Conservation (phyloP, 306 rosid genomes). For the Elaeagnus macrophylla region DNA sequence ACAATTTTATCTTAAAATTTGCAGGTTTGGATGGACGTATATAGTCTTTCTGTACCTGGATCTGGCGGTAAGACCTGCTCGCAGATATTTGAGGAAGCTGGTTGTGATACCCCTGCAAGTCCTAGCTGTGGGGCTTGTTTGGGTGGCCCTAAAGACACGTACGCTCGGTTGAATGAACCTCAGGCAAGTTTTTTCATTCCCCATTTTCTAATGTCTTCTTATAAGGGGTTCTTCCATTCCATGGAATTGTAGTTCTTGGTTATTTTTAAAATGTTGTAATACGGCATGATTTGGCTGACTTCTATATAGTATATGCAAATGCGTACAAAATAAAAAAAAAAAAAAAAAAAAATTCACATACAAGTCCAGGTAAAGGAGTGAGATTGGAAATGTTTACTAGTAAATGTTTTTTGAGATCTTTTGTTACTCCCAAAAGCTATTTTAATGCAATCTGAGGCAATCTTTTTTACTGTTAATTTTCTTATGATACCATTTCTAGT, state of each 20-base stretch:
- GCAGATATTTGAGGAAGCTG: conserved; percentile 97
- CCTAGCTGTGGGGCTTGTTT: conserved; percentile 94
- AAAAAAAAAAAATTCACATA: too few relatives aligned
- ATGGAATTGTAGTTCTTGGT: too few relatives aligned
- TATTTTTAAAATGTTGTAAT: too few relatives aligned
- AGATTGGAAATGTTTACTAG: background rate
- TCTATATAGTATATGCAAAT: too few relatives aligned
- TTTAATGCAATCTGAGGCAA: too few relatives aligned
- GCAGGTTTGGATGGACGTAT: conserved; percentile 92
- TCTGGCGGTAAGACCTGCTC: conserved; percentile 97
- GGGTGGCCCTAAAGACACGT: conserved; percentile 94
- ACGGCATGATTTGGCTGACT: too few relatives aligned
- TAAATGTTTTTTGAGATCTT: background rate
- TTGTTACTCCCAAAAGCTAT: background rate
- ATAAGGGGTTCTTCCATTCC: too few relatives aligned
- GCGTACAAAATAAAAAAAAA: too few relatives aligned
- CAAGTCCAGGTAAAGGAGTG: background rate
- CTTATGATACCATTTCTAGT: too few relatives aligned
- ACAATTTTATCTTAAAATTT: conserved; percentile 12
- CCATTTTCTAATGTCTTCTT: background rate
- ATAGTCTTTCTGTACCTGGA: conserved; percentile 69
- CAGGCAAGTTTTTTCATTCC: conserved; percentile 41
- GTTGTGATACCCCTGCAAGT: conserved; percentile 97
- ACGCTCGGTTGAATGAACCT: conserved; percentile 82
- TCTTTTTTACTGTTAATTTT: too few relatives aligned